Percentiles rank a stretch among this genome's conserved stretches.
Evolutionary conservation across 2,329 filamentous ascomycete genomes (phyloP).

Genomic region (Ophiocordyceps camponoti-leonardi): DNA sequence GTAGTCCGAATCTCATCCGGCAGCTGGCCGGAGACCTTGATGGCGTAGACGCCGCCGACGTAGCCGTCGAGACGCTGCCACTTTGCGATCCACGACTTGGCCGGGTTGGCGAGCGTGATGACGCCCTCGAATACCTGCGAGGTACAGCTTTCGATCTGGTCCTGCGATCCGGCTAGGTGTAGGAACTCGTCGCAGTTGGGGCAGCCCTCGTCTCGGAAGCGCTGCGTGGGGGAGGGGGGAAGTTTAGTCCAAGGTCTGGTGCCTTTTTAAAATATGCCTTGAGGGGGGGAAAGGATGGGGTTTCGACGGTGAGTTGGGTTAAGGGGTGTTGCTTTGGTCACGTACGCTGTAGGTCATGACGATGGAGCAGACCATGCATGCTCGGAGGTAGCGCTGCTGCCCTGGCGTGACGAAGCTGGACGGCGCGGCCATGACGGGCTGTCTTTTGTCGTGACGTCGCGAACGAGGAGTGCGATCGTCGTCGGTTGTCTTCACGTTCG

Average conservation of each 20-base stretch:
- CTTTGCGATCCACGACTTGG: constrained; percentile 81
- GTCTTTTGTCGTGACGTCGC: no score
- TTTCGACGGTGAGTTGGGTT: no score
- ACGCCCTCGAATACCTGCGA: constrained; percentile 91
- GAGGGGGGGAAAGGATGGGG: not conserved
- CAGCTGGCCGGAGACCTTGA: constrained; percentile 76
- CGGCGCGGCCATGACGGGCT: not conserved
- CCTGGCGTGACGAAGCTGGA: constrained; percentile 50
- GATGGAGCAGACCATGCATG: constrained; percentile 97
- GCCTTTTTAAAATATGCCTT: not conserved
- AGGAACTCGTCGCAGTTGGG: constrained; percentile 95
- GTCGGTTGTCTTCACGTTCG: no score
- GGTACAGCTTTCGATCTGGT: constrained; percentile 82
- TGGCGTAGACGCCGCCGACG: constrained; percentile 78
- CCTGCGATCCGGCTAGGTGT: constrained; percentile 59
- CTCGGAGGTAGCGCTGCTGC: constrained; percentile 75
- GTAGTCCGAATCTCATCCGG: constrained; percentile 45
- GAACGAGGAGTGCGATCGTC: no score
- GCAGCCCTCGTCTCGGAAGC: constrained; percentile 76
- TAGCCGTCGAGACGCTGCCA: constrained; percentile 88
- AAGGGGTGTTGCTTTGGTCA: constrained; percentile 1
- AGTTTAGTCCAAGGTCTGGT: no score
- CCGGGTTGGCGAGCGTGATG: constrained; percentile 70
- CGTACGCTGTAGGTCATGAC: constrained; percentile 65
- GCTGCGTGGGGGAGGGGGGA: no score